Base-by-base conservation (phyloP, 2,329 filamentous ascomycete genomes). In the Acarospora socialis region DNA sequence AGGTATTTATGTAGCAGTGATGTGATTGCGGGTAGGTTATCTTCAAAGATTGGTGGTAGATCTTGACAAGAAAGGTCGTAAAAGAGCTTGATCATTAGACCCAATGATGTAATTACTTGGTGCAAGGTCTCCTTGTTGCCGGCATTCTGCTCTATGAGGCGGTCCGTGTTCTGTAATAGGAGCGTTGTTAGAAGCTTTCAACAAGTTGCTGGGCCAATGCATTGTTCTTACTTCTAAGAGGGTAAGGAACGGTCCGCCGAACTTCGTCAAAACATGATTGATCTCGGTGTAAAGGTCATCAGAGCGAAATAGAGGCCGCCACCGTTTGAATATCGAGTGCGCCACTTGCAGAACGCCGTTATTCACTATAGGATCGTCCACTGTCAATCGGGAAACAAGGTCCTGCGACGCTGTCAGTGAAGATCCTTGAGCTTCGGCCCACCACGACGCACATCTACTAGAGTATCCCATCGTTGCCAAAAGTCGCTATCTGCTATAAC, bases 1-100 rank as follows among this genome's bases (percentile, higher is more conserved):
- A 98, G 68, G 55, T 98, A 98, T 56, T 93, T 95, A 59, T 93
- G 79, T 10, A 95, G 66, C 9, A 95, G 66, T 14, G 68, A 64
- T 12, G 81, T 79, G 43, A 98, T 80, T 40, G 72, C 71, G 28
- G 65, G 58, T 13, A 98, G 68, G 50, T 92, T 81, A 43, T 92
- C 79, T 62, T 98, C 90, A 53, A 98, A 92, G 45, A 90, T 77
- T 2, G 87, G 86, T 10, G 90, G 84, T 46, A 98, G 69, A 54
- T 98, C 90, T 53, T 98, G 92, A 51, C 78, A 93, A n/a, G 86
- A 94, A 32, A 98, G 73, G 56, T 98, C 92, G 60, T 90, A 90
- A 52, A 95, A 75, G 29, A 98, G 75, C 62, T 92, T 92, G 45
- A 94, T 67, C 45, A 92, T 73, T 32, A 95, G 66, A 53, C 87